These are phyloP conservation scores for Coniferiporia sulphurascens DNA, from an alignment of 1,284 basidiomycete species.

Conservation along the genomic window DNA sequence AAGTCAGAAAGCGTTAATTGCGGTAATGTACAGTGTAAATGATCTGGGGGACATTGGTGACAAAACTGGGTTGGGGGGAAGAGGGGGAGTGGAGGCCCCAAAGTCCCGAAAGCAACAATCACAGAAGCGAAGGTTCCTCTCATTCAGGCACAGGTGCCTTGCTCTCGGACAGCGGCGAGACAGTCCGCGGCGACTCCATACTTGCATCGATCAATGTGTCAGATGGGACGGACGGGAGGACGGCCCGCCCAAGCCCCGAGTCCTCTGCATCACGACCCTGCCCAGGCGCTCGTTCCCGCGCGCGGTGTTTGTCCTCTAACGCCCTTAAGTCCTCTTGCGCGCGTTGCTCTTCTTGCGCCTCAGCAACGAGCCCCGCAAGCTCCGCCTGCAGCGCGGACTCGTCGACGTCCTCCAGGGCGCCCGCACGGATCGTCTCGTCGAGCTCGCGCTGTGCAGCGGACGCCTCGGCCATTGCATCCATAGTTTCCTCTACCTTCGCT, in stretches of 20 bases:
- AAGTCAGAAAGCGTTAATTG: background rate
- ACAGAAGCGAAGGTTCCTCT: background rate
- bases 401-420: conserved; percentile 46
- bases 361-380: conserved; percentile 39
- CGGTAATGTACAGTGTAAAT: conserved; percentile 10
- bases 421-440: conserved; percentile 72
- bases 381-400: conserved; percentile 63
- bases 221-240: conserved; percentile 6
- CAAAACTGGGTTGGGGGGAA: background rate
- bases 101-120: background rate
- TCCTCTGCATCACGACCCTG: background rate
- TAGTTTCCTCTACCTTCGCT: conserved; percentile 76
- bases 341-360: conserved; percentile 41
- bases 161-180: background rate
- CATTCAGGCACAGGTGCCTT: background rate
- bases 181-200: background rate
- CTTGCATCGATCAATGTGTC: background rate
- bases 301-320: conserved; percentile 11
- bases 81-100: background rate
- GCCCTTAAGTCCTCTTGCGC: conserved; percentile 29
- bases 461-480: conserved; percentile 82
- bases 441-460: conserved; percentile 80
- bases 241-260: background rate
- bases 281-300: background rate
- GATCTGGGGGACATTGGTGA: background rate